phyloP scores from a whole-genome alignment of 2,329 filamentous ascomycete species.

The Xylariales sp. region DNA sequence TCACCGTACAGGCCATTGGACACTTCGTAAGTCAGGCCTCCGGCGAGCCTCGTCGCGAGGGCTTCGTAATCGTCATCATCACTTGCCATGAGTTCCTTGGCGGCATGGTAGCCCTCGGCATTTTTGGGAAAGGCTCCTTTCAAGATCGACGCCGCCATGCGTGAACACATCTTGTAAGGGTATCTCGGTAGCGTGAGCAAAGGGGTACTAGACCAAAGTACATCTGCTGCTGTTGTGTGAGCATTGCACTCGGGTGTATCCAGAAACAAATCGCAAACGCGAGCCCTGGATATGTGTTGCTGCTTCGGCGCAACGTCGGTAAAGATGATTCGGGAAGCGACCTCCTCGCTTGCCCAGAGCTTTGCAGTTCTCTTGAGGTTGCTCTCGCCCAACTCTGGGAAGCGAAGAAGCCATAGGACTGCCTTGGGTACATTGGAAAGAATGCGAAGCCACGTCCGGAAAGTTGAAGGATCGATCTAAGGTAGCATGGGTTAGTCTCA shows the following conservation, averaged over 20 bases:
- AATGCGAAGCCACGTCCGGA: conserved; percentile 92
- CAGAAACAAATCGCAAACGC: conserved; percentile 89
- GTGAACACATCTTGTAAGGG: conserved; percentile 97
- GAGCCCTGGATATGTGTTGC: conserved; percentile 85
- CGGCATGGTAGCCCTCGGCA: conserved; percentile 61
- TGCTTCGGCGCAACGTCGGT: conserved; percentile 96
- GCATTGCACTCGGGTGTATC: conserved; percentile 98
- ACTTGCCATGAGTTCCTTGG: conserved; percentile 69
- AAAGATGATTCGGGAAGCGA: conserved; percentile 84
- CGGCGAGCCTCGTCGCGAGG: conserved; percentile 64
- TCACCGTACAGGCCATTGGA: conserved; percentile 41
- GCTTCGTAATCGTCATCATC: conserved; percentile 83
- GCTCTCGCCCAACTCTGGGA: conserved; percentile 86
- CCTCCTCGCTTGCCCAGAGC: conserved; percentile 78
- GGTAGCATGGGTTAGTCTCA: too few relatives aligned
- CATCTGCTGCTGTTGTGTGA: conserved; percentile 93
- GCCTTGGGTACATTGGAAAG: conserved; percentile 80
- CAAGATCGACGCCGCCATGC: conserved; percentile 94
- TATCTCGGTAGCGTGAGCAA: conserved; percentile 87
- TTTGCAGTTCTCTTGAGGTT: conserved; percentile 78
- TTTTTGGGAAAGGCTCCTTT: conserved; percentile 78
- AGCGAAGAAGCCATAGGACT: conserved; percentile 91
- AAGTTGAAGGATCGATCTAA: conserved; percentile 94
- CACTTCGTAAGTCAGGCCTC: conserved; percentile 54
- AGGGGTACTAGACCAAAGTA: conserved; percentile 94